Evolutionary conservation across 371 early-diverging fungal genomes (phyloP).

Genomic region (Haplosporangium sp.): DNA sequence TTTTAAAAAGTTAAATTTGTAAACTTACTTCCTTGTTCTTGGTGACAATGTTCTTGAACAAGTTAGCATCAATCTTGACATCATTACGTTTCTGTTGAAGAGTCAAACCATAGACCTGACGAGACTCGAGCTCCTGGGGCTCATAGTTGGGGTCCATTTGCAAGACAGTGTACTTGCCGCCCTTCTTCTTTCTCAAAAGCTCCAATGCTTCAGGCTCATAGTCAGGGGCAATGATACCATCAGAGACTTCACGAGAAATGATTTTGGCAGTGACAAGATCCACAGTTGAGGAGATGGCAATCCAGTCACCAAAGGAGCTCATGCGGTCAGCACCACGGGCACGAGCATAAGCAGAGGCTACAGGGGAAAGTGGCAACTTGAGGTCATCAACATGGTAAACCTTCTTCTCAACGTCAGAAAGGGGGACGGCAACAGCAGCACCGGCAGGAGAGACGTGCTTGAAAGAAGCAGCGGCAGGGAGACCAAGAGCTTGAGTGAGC

Average conservation of each 20-base stretch:
- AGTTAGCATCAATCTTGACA: slow-evolving; percentile 73
- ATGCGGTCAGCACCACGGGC: slow-evolving; percentile 97
- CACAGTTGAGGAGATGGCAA: slow-evolving; percentile 89
- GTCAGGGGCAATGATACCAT: slow-evolving; percentile 96
- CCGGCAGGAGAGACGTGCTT: slow-evolving; percentile 99
- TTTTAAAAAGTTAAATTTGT: background rate
- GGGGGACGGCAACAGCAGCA: slow-evolving; percentile 92
- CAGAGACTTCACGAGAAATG: slow-evolving; percentile 95
- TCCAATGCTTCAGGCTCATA: slow-evolving; percentile 91
- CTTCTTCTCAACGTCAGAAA: slow-evolving; percentile 85
- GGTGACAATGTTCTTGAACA: slow-evolving; percentile 90
- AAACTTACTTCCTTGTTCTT: slow-evolving; percentile 73
- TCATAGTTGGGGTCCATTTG: slow-evolving; percentile 91
- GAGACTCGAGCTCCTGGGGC: slow-evolving; percentile 85
- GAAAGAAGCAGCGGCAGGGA: slow-evolving; percentile 97
- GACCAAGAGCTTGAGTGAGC: slow-evolving; percentile 70
- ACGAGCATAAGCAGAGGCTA: slow-evolving; percentile 89
- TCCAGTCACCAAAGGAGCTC: slow-evolving; percentile 98
- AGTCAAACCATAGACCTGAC: slow-evolving; percentile 94
- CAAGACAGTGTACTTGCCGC: slow-evolving; percentile 95
- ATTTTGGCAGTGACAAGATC: slow-evolving; percentile 96
- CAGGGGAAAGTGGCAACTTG: slow-evolving; percentile 75
- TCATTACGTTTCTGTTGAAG: slow-evolving; percentile 94
- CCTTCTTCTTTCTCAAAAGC: slow-evolving; percentile 93
- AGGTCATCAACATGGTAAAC: slow-evolving; percentile 94